Evolutionary conservation across 2,329 filamentous ascomycete species (phyloP).

Genomic region (Cercospora citrullina): DNA sequence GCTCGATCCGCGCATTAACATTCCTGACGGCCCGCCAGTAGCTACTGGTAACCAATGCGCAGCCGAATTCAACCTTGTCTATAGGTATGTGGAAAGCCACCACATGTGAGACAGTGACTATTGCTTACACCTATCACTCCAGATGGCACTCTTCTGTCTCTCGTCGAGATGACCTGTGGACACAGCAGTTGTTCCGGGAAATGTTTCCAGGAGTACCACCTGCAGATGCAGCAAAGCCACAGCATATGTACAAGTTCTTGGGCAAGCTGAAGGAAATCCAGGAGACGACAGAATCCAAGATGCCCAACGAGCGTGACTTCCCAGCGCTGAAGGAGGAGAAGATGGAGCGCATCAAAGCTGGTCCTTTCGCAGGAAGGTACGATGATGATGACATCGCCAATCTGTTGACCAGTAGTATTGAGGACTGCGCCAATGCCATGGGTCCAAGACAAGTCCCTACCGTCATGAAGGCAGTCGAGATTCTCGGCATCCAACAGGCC

Average conservation of each 20-base stretch:
- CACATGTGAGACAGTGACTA: no score
- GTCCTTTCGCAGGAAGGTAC: conserved; percentile 52
- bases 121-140: conserved; percentile 44
- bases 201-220: conserved; percentile 33
- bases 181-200: conserved; percentile 41
- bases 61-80: conserved; percentile 53
- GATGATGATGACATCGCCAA: conserved; percentile 59
- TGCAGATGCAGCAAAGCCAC: conserved; percentile 29
- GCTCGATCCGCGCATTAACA: conserved; percentile 46
- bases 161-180: conserved; percentile 49
- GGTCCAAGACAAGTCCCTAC: conserved; percentile 61
- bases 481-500: conserved; percentile 62
- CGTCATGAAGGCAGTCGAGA: conserved; percentile 61
- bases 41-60: conserved; percentile 55
- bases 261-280: conserved; percentile 34
- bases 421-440: conserved; percentile 61
- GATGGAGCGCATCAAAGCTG: conserved; percentile 34
- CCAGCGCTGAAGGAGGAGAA: conserved; percentile 36
- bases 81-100: not conserved
- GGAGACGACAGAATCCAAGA: conserved; percentile 30
- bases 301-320: conserved; percentile 38
- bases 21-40: conserved; percentile 41
- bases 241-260: conserved; percentile 36
- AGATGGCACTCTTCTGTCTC: conserved; percentile 50
- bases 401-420: conserved; percentile 59